Percentiles rank a stretch among this genome's conserved stretches.
Evolutionary conservation across 805 yeast species (phyloP).

Genomic region (Yarrowia sp.): DNA sequence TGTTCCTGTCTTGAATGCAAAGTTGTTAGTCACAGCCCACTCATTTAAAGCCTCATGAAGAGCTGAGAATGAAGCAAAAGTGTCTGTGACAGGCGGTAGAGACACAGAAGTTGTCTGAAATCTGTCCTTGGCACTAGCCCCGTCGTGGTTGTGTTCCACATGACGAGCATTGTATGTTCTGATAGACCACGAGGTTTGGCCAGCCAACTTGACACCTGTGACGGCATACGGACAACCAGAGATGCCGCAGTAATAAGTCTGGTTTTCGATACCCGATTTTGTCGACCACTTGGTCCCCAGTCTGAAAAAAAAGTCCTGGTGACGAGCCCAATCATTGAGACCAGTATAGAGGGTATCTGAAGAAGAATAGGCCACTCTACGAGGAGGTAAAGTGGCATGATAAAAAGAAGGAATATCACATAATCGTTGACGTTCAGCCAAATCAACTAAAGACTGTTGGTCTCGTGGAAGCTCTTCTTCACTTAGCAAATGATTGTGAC

Average conservation of each 20-base stretch:
- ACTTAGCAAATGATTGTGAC: not conserved
- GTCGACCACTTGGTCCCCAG: constrained; percentile 7
- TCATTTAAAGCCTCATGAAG: not conserved
- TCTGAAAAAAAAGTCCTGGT: not conserved
- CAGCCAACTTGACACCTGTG: constrained; percentile 3
- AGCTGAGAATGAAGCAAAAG: not conserved
- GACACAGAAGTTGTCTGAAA: not conserved
- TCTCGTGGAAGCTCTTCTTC: not conserved
- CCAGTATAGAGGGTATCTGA: not conserved
- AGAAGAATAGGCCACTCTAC: not conserved
- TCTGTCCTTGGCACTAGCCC: not conserved
- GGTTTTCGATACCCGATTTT: not conserved
- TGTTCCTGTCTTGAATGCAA: constrained; percentile 2
- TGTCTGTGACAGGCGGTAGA: not conserved
- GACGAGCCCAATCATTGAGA: constrained; percentile 8
- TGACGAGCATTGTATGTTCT: constrained; percentile 5
- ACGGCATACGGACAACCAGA: not conserved
- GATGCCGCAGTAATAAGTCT: not conserved
- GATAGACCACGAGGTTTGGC: not conserved
- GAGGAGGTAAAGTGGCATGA: not conserved
- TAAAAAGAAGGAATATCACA: constrained; percentile 11
- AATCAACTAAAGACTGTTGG: not conserved
- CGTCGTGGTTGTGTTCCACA: not conserved
- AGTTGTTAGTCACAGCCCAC: not conserved
- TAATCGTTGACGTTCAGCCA: not conserved